Evolutionary conservation across 139 green algal genomes (phyloP), one percentile per base, ranked within the genome.

Genomic region (Chlorella sp.): DNA sequence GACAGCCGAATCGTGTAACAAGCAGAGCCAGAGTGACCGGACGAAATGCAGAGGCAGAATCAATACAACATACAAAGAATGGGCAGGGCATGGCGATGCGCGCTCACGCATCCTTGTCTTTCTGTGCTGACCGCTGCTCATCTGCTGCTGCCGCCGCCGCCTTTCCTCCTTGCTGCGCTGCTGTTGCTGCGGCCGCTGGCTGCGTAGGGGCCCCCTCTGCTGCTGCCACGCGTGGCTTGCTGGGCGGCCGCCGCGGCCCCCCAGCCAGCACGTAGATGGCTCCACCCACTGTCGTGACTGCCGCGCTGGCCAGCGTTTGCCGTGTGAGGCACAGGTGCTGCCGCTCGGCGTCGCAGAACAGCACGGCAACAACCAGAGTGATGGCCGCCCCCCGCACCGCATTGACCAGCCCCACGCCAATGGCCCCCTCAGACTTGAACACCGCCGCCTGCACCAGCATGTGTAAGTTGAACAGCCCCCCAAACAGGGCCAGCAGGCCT

Each of bases 361-460:
- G 58, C 9, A 51, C 38, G 14, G 68, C 85, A 4, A 78, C 60
- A 1, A 90, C 40, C 0, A 90, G 20, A 0, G 85, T 80, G 26
- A 92, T 83, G 16, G 87, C 82, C 32, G 88, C 84, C 5, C 89
- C 89, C 9, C 89, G 75, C 65, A 90, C 86, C 3, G 88, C 88
- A 67, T 87, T 92, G 1, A 90, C 85, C 48, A 92, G 58, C n/a
- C 75, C 84, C 62, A 92, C 89, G 4, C 88, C 89, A 30, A 92
- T 40, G 38, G 89, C 89, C 3, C 89, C 89, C 19, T 90, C 84
- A 1, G 48, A 84, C 54, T 76, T 76, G 76, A 89, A 90, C 30
- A 92, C 89, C 24, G 87, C 67, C 2, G 60, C 74, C 81, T 92
- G 89, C 28, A 75, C 85, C 22, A 87, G 85, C 80, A 88, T 91